Conservation (phyloP, 805 yeast genomes). For the Zygosaccharomyces kombuchaensis region DNA sequence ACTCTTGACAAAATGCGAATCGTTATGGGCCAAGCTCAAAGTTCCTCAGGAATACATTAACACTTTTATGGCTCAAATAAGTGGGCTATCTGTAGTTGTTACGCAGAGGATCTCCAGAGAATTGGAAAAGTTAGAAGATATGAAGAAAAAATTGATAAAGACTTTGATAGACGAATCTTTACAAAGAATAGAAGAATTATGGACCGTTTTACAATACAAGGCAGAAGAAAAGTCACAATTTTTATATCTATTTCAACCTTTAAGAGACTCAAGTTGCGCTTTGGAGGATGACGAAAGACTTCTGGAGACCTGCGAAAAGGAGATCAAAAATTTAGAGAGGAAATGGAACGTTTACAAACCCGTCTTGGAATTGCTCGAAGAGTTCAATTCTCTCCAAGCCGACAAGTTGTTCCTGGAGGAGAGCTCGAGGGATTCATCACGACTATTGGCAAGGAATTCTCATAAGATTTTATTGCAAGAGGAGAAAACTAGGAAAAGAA, state of each 20-base stretch:
- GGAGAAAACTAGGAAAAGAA: conserved; percentile 65
- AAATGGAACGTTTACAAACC: conserved; percentile 51
- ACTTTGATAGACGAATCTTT: conserved; percentile 63
- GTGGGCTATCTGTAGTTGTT: conserved; percentile 43
- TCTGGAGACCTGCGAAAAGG: conserved; percentile 59
- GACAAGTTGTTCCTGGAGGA: conserved; percentile 63
- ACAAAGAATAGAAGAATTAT: conserved; percentile 51
- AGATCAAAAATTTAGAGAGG: conserved; percentile 47
- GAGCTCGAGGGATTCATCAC: conserved; percentile 73
- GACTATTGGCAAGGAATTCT: conserved; percentile 69
- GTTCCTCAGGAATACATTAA: conserved; percentile 42
- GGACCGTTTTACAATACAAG: conserved; percentile 60
- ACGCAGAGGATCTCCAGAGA: conserved; percentile 53
- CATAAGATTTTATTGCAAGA: conserved; percentile 77
- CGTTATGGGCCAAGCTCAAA: conserved; percentile 55
- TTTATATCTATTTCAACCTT: conserved; percentile 31
- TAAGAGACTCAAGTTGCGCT: conserved; percentile 13
- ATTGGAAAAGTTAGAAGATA: conserved; percentile 50
- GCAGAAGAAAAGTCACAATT: conserved; percentile 48
- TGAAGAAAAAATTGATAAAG: conserved; percentile 62
- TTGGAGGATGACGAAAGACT: conserved; percentile 53
- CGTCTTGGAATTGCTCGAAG: conserved; percentile 51
- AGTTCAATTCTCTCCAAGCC: conserved; percentile 48
- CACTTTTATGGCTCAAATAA: conserved; percentile 41
- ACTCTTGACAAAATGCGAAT: conserved; percentile 40